phyloP scores from a whole-genome alignment of 208 protist species.

The Crithidia expoeki region DNA sequence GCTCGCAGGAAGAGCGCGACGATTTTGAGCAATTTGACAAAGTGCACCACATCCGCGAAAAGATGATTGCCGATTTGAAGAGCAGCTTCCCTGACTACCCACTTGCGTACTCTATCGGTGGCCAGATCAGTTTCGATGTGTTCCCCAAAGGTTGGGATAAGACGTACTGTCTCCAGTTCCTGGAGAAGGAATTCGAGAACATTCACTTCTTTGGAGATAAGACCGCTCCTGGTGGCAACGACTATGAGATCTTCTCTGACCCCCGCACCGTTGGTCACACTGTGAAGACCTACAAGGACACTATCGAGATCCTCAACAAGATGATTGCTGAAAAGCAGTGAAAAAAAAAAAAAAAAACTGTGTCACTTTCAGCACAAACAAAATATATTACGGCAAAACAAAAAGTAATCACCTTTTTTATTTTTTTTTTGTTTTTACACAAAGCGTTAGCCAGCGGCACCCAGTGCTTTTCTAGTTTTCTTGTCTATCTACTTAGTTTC shows the following conservation, averaged over 20 bases:
- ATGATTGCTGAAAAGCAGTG: slow-evolving; percentile 59
- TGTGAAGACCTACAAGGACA: slow-evolving; percentile 96
- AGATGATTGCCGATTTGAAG: slow-evolving; percentile 93
- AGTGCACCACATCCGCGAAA: slow-evolving; percentile 94
- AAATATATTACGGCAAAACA: background rate
- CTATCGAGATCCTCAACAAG: slow-evolving; percentile 89
- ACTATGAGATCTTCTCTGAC: slow-evolving; percentile 99
- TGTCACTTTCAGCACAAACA: too few species aligned
- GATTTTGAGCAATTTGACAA: slow-evolving; percentile 98
- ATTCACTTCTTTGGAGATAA: slow-evolving; percentile 99
- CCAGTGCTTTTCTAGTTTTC: background rate
- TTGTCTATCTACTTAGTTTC: slow-evolving; percentile 8
- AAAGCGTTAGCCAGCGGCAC: background rate
- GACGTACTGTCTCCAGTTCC: slow-evolving; percentile 98
- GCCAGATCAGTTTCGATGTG: slow-evolving; percentile 99
- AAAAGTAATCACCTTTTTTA: slow-evolving; percentile 8
- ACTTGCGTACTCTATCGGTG: slow-evolving; percentile 98
- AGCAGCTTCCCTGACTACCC: slow-evolving; percentile 81
- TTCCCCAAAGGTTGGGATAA: slow-evolving; percentile 99
- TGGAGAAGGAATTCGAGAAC: slow-evolving; percentile 94
- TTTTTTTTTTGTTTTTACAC: slow-evolving; percentile 13
- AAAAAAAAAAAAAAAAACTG: slow-evolving; percentile 15
- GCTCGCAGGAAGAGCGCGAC: slow-evolving; percentile 96
- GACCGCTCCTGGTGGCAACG: slow-evolving; percentile 98
- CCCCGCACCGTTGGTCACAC: slow-evolving; percentile 91